phyloP scores from a whole-genome alignment of 1,139 yeast genomes.

The Arxiozyma telluris region DNA sequence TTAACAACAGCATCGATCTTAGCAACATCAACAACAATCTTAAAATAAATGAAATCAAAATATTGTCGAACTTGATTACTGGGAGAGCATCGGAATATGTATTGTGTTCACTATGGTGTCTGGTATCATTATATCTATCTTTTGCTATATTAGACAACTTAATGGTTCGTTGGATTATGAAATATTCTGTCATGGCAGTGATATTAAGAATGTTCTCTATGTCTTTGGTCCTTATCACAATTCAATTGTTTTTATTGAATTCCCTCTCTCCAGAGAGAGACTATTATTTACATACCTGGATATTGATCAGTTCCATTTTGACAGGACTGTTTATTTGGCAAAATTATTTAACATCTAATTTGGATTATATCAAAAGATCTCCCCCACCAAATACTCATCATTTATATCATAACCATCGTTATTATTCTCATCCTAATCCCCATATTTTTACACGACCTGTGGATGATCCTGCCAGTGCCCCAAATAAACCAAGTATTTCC shows the following conservation, averaged over 20 bases:
- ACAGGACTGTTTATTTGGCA: slow-evolving; percentile 81
- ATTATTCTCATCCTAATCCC: slow-evolving; percentile 33
- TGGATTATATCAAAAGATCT: slow-evolving; percentile 43
- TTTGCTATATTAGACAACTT: slow-evolving; percentile 81
- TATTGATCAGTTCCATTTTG: slow-evolving; percentile 71
- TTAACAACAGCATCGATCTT: slow-evolving; percentile 6
- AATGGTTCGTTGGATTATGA: slow-evolving; percentile 89
- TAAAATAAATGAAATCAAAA: not conserved
- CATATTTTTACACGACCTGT: slow-evolving; percentile 24
- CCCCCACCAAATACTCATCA: not conserved
- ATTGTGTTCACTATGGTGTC: slow-evolving; percentile 69
- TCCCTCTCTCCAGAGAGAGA: slow-evolving; percentile 47
- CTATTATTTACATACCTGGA: slow-evolving; percentile 85
- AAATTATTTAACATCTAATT: slow-evolving; percentile 79
- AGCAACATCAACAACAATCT: slow-evolving; percentile 4
- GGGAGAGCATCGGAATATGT: slow-evolving; percentile 64
- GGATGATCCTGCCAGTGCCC: slow-evolving; percentile 59
- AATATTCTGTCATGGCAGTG: slow-evolving; percentile 81
- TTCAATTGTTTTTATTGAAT: slow-evolving; percentile 58
- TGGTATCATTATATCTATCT: slow-evolving; percentile 77
- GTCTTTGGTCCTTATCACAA: slow-evolving; percentile 62
- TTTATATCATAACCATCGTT: not conserved
- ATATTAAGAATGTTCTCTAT: slow-evolving; percentile 76
- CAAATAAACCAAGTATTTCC: slow-evolving; percentile 53
- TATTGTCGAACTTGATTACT: slow-evolving; percentile 6